These are phyloP conservation scores for Tympanopsis confertula DNA, from an alignment of 2,329 filamentous ascomycete species.

Conservation along the genomic window DNA sequence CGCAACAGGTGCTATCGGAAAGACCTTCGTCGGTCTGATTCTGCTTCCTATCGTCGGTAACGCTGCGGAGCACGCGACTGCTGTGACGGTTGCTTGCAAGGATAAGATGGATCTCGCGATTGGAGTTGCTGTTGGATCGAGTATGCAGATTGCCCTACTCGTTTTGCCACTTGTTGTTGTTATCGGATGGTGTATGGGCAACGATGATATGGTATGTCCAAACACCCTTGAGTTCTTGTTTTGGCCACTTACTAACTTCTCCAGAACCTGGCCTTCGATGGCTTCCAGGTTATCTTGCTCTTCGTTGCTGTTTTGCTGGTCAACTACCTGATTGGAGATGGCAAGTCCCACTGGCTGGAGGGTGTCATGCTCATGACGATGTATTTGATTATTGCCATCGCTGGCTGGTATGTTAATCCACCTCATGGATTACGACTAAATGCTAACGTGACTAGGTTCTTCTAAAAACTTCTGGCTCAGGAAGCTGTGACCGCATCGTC, in stretches of 20 bases:
- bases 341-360: conserved; percentile 73
- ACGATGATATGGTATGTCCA: conserved; percentile 41
- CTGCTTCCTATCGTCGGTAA: conserved; percentile 76
- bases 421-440: no score
- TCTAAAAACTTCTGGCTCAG: no score
- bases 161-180: conserved; percentile 67
- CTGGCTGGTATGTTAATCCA: conserved; percentile 45
- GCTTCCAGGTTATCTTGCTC: conserved; percentile 76
- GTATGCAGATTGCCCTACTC: conserved; percentile 72
- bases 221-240: conserved; percentile 30
- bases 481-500: no score
- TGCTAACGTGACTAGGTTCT: no score
- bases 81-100: conserved; percentile 68
- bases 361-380: conserved; percentile 65
- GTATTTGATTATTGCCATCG: conserved; percentile 68
- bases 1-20: conserved; percentile 42
- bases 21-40: conserved; percentile 71
- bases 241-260: neutral
- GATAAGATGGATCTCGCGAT: conserved; percentile 80
- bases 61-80: conserved; percentile 71
- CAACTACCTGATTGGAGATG: conserved; percentile 77
- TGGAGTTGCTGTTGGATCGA: conserved; percentile 68
- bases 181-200: conserved; percentile 64
- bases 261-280: conserved; percentile 68
- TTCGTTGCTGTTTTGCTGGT: conserved; percentile 72